Evolutionary conservation across 495 filamentous ascomycete species (phyloP), one percentile per base, ranked within the genome.

Genomic region (Aspergillus egyptiacus): DNA sequence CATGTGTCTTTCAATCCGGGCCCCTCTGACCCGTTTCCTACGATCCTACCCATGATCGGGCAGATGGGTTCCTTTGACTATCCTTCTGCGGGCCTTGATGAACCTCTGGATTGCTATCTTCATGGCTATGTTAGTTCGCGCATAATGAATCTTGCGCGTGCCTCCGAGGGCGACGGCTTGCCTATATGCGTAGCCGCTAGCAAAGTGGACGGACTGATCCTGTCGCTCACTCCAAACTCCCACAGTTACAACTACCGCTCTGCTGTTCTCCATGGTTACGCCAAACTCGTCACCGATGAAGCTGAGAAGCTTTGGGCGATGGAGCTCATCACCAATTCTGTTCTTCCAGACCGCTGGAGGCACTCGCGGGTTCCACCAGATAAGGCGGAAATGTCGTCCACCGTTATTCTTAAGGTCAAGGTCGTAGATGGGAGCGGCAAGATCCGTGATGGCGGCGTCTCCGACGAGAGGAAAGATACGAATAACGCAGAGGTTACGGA

Each of bases 221-320:
- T 94, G 13, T 75, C 85, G 6, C 75, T 91, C 62, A 85, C 87
- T 0, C 88, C 91, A 20, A 84, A 85, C 67, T 72, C 74, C 17
- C 87, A 95, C 71, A 86, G 77, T 62, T 91, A 87, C 72, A 95
- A 95, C 71, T 96, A 93, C 70, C 88, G 89, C 58, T 87, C 83
- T 33, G 89, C 86, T 6, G 67, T 87, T 13, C 72, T 94, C 20
- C 87, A 90, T 59, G 90, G 91, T 5, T 78, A 81, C 59, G 91
- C 86, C 10, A 66, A 57, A 1, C 58, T 85, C 8, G 87, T 96
- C 17, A 77, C 74, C 13, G 78, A 82, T 45, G 60, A 65, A 2
- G 78, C 73, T 6, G 90, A 95, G 63, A 90, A 91, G 61, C 63
- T 86, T 5, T 95, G 78, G 70, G 91, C 90, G 1, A 86, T 96